Evolutionary conservation across 495 filamentous ascomycete species (phyloP), one percentile per base, ranked within the genome.

Genomic region (Pseudotulostoma volvatum): DNA sequence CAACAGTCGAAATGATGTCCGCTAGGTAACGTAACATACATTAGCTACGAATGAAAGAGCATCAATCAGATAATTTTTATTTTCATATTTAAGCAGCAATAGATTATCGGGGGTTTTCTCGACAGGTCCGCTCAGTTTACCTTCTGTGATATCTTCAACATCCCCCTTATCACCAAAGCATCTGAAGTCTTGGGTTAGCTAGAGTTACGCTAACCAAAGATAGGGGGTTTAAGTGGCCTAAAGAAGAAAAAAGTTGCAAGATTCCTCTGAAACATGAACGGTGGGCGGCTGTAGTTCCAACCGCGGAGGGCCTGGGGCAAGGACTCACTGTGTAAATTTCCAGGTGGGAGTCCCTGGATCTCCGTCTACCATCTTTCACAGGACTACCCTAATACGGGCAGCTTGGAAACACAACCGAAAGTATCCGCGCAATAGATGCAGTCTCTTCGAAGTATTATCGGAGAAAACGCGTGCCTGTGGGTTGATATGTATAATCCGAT

Each of bases 91-190:
- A 9, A 31, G 31, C 3, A 20, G 4, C 8, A 35, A n/a, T n/a
- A n/a, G n/a, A n/a, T n/a, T n/a, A n/a, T n/a, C n/a, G n/a, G n/a
- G n/a, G n/a, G 7, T 8, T 11, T n/a, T n/a, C n/a, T n/a, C n/a
- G n/a, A n/a, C n/a, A n/a, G n/a, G n/a, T n/a, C 28, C 9, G 28
- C 9, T 9, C 13, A 31, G 13, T 66, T 44, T 70, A 93, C 88
- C 88, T 83, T 97, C 90, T 66, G 90, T 97, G 48, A 97, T 97
- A 66, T 97, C 90, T 61, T 97, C 90, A 47, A 96, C 92, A 64
- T 97, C 90, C 43, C 90, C 90, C 67, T 97, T 97, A 68, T 97
- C 90, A 57, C 90, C 90, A 62, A 97, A 97, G 70, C 90, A 97
- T 68, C 88, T 96, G 49, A 9, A 33, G 20, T n/a, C 5, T 40